Base-by-base conservation (phyloP, 2,329 filamentous ascomycete species). In the Xylariaceae sp. region DNA sequence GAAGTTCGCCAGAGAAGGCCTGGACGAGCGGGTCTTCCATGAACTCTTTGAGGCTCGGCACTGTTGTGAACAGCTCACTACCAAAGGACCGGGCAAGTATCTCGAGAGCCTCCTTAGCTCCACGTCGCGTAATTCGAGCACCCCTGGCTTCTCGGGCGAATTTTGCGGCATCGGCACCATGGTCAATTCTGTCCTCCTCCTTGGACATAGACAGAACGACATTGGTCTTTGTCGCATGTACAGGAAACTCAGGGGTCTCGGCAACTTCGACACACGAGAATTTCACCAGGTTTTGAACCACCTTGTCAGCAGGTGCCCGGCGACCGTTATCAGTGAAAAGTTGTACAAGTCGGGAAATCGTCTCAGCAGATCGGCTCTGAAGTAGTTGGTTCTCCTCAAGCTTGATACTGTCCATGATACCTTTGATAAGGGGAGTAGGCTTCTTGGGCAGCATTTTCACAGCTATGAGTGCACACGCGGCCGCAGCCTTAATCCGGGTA, bases 251-350 rank as follows among this genome's bases (percentile, higher is more conserved):
- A 0, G 94, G 94, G 0, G 95, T 99, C 73, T 99, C 95, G 0
- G 94, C 93, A 1, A 95, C 96, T 72, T 99, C 94, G 69, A 97
- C 91, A 70, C 94, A 99, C 64, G 92, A 96, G 75, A 97, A 99
- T 71, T 97, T 97, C 76, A 96, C 90, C 55, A 99, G 76, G 70
- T 99, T 99, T 51, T 90, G 87, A 34, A 97, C 92, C 11, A 99
- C 89, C 76, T 99, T 99, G 73, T 97, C 92, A 13, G 94, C 92
- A 10, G 95, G 91, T 13, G 88, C 91, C 58, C 87, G 84, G 62
- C 93, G 89, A 45, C 90, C 88, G 57, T 86, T 85, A 48, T 86
- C 83, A 3, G 91, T 92, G 68, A 97, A 94, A 18, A 94, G 81
- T 65, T 90, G 87, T n/a, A 99, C 88, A 17, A 97, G 84, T 45